Conservation (phyloP, 2,329 filamentous ascomycete species). For the Penicillium sp. region DNA sequence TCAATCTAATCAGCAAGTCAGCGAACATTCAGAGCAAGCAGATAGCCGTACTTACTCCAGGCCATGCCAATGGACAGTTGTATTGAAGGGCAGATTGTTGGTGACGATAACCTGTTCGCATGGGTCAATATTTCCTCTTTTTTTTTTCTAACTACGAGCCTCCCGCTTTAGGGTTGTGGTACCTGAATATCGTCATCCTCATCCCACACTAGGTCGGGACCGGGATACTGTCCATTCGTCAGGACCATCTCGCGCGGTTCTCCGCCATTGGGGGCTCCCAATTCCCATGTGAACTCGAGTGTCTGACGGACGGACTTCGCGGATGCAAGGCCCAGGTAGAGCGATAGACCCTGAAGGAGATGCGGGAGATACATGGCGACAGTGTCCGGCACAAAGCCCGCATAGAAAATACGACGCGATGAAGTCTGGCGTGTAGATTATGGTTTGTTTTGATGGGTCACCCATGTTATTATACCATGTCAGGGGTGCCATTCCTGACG, state of each 20-base stretch:
- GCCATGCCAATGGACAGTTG: constrained; percentile 42
- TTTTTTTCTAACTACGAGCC: neutral
- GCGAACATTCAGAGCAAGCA: neutral
- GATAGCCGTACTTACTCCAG: constrained; percentile 38
- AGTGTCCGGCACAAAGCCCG: neutral
- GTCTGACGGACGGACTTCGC: constrained; percentile 6
- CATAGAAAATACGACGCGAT: neutral
- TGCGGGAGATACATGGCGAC: constrained; percentile 1
- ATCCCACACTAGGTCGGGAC: constrained; percentile 33
- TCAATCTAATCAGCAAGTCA: constrained; percentile 40
- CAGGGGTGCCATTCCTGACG: neutral
- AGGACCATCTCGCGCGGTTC: constrained; percentile 38
- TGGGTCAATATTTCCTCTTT: neutral
- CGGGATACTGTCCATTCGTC: constrained; percentile 40
- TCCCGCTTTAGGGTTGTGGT: neutral
- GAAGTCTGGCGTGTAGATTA: neutral
- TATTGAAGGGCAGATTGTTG: constrained; percentile 37
- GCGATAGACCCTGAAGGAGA: neutral
- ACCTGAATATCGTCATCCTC: constrained; percentile 38
- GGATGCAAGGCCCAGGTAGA: neutral
- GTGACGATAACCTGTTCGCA: constrained; percentile 32
- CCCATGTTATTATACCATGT: neutral
- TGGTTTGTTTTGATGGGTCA: neutral
- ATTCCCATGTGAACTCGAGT: constrained; percentile 39
- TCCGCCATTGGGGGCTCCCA: constrained; percentile 40